Base-by-base conservation (phyloP, 345 rosid species). In the Pistacia vera region DNA sequence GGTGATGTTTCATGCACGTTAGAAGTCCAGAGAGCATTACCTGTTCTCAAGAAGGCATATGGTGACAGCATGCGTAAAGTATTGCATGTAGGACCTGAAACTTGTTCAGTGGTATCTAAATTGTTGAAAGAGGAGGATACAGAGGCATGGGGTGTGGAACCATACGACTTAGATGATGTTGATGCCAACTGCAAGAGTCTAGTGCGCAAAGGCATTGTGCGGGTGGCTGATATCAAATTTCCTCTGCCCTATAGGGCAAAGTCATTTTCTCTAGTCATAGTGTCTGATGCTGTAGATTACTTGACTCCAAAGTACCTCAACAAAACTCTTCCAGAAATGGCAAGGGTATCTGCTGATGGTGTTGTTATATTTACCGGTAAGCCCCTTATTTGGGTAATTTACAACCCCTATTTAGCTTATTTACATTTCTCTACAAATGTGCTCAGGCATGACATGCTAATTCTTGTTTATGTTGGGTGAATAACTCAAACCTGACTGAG, bases 201-300 rank as follows among this genome's bases (percentile, higher is more conserved):
- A n/a, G 85, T 89, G 46, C 85, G 78, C 62, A 89, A 80, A 83
- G 92, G 92, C 77, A 60, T 89, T 59, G 88, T 85, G 66, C 85
- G 90, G 36, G 81, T 84, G 75, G 90, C 90, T 55, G 92, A 89
- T 78, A 89, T 87, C 73, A 85, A 90, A 84, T 91, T 84, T 80
- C 83, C 90, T 68, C 83, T 91, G 30, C 90, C 97, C 28, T 90
- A 90, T 75, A 82, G 80, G 72, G 84, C 90, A 56, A 90, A 91
- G 71, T 88, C 90, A 66, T 91, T 91, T 74, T 85, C 97, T 66
- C 82, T 91, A 4, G 91, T 90, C 57, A 84, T 90, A 46, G 87
- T 90, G 55, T 90, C 97, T 10, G 97, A 91, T 74, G 90, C 90
- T 14, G 72, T 88, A 72, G 97, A 91, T 84, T 91, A 91, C 79